Evolutionary conservation across 2,329 filamentous ascomycete species (phyloP).

Genomic region (Chaetomium sp.): DNA sequence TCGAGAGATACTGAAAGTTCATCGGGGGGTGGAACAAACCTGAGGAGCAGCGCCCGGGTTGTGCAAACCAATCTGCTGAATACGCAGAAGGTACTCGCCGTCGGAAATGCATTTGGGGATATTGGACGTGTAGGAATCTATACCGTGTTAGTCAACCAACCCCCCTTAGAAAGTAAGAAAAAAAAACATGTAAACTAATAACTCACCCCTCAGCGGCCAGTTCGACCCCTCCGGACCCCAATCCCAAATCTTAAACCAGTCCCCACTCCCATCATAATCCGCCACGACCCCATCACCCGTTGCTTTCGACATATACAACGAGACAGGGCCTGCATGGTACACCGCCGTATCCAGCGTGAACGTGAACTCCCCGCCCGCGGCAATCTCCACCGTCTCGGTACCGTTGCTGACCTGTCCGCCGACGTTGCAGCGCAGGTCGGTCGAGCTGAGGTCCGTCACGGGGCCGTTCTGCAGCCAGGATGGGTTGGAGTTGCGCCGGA

Average conservation of each 20-base stretch:
- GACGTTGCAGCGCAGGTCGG: slow-evolving; percentile 34
- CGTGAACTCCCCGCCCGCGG: slow-evolving; percentile 35
- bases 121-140: slow-evolving; percentile 31
- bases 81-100: slow-evolving; percentile 54
- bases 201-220: slow-evolving; percentile 23
- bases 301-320: slow-evolving; percentile 38
- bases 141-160: neutral
- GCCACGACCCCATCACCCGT: slow-evolving; percentile 26
- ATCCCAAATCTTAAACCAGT: slow-evolving; percentile 41
- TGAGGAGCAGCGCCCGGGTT: slow-evolving; percentile 28
- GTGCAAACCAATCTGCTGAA: slow-evolving; percentile 57
- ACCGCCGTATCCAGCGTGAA: slow-evolving; percentile 36
- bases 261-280: slow-evolving; percentile 34
- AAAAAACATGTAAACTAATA: neutral
- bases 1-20: neutral
- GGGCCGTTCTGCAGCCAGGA: slow-evolving; percentile 36
- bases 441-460: slow-evolving; percentile 35
- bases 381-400: slow-evolving; percentile 32
- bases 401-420: slow-evolving; percentile 30
- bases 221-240: slow-evolving; percentile 21
- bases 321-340: slow-evolving; percentile 38
- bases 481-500: slow-evolving; percentile 41
- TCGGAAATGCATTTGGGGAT: slow-evolving; percentile 48
- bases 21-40: neutral
- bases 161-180: neutral